phyloP scores from a whole-genome alignment of 352 stramenopile genomes.

The Peronospora belbahrii region DNA sequence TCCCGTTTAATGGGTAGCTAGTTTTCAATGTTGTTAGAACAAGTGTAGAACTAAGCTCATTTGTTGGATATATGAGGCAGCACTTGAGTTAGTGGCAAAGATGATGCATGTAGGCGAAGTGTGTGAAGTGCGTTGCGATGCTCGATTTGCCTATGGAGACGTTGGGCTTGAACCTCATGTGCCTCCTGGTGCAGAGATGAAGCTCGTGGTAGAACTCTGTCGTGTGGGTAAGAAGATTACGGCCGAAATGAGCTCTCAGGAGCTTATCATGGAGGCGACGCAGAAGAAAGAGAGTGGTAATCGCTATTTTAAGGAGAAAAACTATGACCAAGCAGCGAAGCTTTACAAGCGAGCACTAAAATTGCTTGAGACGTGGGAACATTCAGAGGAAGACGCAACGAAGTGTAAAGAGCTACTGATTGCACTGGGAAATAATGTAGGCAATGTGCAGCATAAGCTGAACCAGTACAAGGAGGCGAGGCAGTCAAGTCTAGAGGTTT shows the following conservation, averaged over 20 bases:
- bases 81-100: constrained; percentile 68
- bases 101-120: constrained; percentile 71
- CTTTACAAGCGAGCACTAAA: constrained; percentile 81
- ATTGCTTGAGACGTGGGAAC: constrained; percentile 70
- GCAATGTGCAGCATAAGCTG: constrained; percentile 73
- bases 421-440: constrained; percentile 76
- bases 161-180: constrained; percentile 47
- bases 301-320: constrained; percentile 72
- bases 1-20: no score
- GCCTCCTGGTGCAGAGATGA: constrained; percentile 38
- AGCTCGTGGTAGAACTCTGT: constrained; percentile 49
- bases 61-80: constrained; percentile 14
- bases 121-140: constrained; percentile 65
- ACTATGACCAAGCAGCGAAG: constrained; percentile 77
- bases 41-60: neutral
- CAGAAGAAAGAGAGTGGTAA: constrained; percentile 85
- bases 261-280: constrained; percentile 64
- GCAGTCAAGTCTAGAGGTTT: constrained; percentile 70
- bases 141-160: constrained; percentile 68
- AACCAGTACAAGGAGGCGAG: constrained; percentile 67
- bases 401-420: constrained; percentile 72
- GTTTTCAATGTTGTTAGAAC: neutral
- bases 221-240: constrained; percentile 60
- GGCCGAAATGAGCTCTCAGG: constrained; percentile 60
- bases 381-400: constrained; percentile 35